phyloP scores from a whole-genome alignment of 495 filamentous ascomycete genomes.

The Penicillium subrubescens region DNA sequence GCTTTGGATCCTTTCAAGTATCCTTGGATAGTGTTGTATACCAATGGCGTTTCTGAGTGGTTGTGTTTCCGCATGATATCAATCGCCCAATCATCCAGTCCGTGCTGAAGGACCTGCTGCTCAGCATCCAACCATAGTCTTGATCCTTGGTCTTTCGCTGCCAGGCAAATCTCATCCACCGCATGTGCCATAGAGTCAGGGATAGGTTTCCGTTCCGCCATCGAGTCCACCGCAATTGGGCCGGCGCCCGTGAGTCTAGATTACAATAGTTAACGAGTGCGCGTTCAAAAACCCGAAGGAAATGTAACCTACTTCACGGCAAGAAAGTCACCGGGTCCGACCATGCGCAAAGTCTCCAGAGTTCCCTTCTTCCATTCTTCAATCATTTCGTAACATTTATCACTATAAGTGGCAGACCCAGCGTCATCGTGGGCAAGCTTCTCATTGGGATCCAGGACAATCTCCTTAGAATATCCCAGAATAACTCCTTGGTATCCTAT shows the following conservation, averaged over 20 bases:
- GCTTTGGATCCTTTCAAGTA: slow-evolving; percentile 42
- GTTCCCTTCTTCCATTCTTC: slow-evolving; percentile 69
- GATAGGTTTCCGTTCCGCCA: slow-evolving; percentile 27
- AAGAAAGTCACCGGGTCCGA: slow-evolving; percentile 70
- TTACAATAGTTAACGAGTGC: not conserved
- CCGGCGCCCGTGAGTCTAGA: slow-evolving; percentile 38
- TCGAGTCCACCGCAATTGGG: slow-evolving; percentile 30
- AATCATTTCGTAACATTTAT: slow-evolving; percentile 53
- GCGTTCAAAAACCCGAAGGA: not conserved
- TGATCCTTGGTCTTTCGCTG: slow-evolving; percentile 31
- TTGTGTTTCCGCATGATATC: slow-evolving; percentile 46
- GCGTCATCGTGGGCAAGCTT: slow-evolving; percentile 17
- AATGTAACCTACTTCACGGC: slow-evolving; percentile 63
- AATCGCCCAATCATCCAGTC: slow-evolving; percentile 40
- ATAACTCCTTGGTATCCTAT: slow-evolving; percentile 82
- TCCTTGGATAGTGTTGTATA: slow-evolving; percentile 47
- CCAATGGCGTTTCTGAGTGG: slow-evolving; percentile 19
- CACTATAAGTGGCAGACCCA: slow-evolving; percentile 16
- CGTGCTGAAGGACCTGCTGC: slow-evolving; percentile 38
- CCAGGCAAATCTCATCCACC: slow-evolving; percentile 36
- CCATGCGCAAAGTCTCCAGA: slow-evolving; percentile 67
- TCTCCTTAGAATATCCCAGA: slow-evolving; percentile 75
- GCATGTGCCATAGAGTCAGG: slow-evolving; percentile 30
- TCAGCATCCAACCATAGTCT: slow-evolving; percentile 45
- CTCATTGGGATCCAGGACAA: slow-evolving; percentile 61